Evolutionary conservation across 805 yeast species (phyloP), one percentile per base, ranked within the genome.

Genomic region (Jamesozyma jinghongensis): DNA sequence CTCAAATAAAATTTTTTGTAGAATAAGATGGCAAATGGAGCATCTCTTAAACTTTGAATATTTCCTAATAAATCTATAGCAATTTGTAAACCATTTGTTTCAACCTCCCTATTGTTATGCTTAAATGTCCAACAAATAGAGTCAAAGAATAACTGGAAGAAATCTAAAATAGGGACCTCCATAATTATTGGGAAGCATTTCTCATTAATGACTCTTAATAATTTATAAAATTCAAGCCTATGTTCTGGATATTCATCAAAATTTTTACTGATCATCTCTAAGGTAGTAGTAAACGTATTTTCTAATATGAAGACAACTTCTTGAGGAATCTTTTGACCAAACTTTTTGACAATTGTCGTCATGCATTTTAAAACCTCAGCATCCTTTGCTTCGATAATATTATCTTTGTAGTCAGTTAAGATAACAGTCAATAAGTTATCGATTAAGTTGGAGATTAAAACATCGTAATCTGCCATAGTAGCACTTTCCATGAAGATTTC

Each of bases 51-150:
- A 37, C 71, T 74, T 46, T 85, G 86, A 48, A 88, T 85, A 58
- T 90, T 87, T 47, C 74, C 75, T 44, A 88, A 70, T 46, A 90
- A 67, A 54, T 87, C 96, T 42, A 79, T 71, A 17, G 88, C 82
- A 45, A 87, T 70, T 25, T 79, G 73, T 51, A 88, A 73, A 11
- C 97, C 97, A 36, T 78, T 77, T 49, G 79, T 83, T 62, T 90
- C 97, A 38, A 90, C 95, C 37, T 87, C 95, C 58, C 95, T 76
- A 63, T 88, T 86, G 55, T 85, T 87, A 62, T 90, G 97, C 66
- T 88, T 87, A 61, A 90, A 82, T 0, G 97, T 95, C 97, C 97
- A 90, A 54, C 87, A 69, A 29, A 94, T 85, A 1, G 96, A 92
- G 63, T 85, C 86, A 45, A 90, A 78, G 41, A 90, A 80, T 40